A percentile compares a stretch with the other conserved stretches of the same genome.
phyloP scores from a whole-genome alignment of 1,284 basidiomycete species.

The Tremellales sp. region DNA sequence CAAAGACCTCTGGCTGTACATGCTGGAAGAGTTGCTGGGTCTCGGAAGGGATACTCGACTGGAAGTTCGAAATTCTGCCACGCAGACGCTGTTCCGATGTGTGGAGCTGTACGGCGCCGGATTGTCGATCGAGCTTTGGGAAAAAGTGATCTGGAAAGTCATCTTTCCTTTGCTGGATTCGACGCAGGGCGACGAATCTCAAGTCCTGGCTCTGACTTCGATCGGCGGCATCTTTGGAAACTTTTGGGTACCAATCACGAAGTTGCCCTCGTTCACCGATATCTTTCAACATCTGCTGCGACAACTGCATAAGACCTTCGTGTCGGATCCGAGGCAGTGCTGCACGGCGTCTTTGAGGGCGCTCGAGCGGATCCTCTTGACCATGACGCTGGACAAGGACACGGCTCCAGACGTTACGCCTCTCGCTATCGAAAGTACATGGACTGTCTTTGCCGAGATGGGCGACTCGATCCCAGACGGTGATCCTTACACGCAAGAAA shows the following conservation, averaged over 20 bases:
- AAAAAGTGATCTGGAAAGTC: slow-evolving; percentile 79
- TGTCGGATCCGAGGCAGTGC: slow-evolving; percentile 63
- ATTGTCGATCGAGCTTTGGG: slow-evolving; percentile 76
- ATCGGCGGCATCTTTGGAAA: slow-evolving; percentile 78
- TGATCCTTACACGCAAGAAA: slow-evolving; percentile 27
- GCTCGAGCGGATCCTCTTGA: slow-evolving; percentile 65
- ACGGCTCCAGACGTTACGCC: slow-evolving; percentile 52
- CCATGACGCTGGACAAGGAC: slow-evolving; percentile 45
- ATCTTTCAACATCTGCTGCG: slow-evolving; percentile 70
- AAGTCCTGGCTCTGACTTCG: slow-evolving; percentile 77
- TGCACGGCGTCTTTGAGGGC: slow-evolving; percentile 76
- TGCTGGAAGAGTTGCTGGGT: slow-evolving; percentile 75
- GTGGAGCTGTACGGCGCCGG: slow-evolving; percentile 88
- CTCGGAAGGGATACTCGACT: slow-evolving; percentile 76
- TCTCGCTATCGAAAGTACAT: slow-evolving; percentile 54
- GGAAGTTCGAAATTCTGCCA: slow-evolving; percentile 87
- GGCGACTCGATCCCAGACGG: slow-evolving; percentile 54
- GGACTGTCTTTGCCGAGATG: slow-evolving; percentile 67
- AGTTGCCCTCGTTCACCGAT: slow-evolving; percentile 62
- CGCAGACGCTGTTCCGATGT: slow-evolving; percentile 90
- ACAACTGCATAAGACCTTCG: slow-evolving; percentile 65
- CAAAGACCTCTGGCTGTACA: slow-evolving; percentile 84
- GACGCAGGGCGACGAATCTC: slow-evolving; percentile 74
- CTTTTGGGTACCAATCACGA: slow-evolving; percentile 69
- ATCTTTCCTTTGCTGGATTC: slow-evolving; percentile 82